Evolutionary conservation across 495 filamentous ascomycete genomes (phyloP).

Genomic region (Staphylotrichum longicolle): DNA sequence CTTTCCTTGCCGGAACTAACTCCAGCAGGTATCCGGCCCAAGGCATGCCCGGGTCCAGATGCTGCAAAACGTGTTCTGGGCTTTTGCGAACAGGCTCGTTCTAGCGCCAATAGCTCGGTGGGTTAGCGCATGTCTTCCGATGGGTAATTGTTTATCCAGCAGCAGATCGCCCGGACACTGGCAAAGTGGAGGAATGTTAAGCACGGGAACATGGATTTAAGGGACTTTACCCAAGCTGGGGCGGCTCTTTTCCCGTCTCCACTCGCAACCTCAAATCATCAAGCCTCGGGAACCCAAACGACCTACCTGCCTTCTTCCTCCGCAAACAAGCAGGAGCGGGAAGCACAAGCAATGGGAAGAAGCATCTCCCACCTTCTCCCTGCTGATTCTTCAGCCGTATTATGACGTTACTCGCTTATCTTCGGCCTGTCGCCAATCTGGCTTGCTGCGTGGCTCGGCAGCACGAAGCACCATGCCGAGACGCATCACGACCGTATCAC

Average conservation of each 20-base stretch:
- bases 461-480: constrained; percentile 3
- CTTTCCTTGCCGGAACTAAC: too few species aligned
- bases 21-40: too few species aligned
- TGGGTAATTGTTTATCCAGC: constrained; percentile 15
- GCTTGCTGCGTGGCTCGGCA: constrained; percentile 11
- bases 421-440: constrained; percentile 17
- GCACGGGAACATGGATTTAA: too few species aligned
- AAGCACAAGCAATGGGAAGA: neutral
- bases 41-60: too few species aligned
- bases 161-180: neutral
- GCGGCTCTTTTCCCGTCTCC: too few species aligned
- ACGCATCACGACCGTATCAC: neutral
- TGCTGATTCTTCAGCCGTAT: neutral
- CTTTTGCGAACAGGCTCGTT: too few species aligned
- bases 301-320: neutral
- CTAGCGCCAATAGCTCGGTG: neutral
- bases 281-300: too few species aligned
- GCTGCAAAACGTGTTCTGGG: too few species aligned
- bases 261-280: too few species aligned
- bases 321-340: neutral
- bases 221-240: too few species aligned
- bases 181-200: too few species aligned
- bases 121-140: neutral
- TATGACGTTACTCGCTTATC: constrained; percentile 18
- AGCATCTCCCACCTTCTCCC: constrained; percentile 1